Evolutionary conservation across 2,329 filamentous ascomycete species (phyloP), one percentile per base, ranked within the genome.

Genomic region (Fusarium stilboides): DNA sequence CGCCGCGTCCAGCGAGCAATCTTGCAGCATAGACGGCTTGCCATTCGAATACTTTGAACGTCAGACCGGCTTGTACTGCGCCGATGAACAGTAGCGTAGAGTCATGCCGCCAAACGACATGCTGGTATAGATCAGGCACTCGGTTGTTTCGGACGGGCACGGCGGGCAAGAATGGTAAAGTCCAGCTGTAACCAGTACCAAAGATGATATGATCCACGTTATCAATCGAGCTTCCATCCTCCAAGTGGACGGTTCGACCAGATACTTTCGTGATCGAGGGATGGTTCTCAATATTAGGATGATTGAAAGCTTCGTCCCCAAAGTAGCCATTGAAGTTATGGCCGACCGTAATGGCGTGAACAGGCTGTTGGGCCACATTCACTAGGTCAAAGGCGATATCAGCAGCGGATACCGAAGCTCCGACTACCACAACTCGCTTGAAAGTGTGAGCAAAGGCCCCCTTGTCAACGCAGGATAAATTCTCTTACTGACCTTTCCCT

Each of bases 41-140:
- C 87, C 87, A 91, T 77, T 91, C 89, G 60, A 90, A 91, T 28
- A 91, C 83, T 73, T 89, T 90, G 79, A 92, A 91, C 0, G 89
- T 91, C 33, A 92, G 76, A 0, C 86, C 86, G 0, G 85, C 84
- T 7, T 79, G 79, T 2, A 85, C 86, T 9, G 88, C 88, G 47
- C 87, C 88, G 12, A 89, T 80, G 71, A 89, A 90, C 4, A 85
- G 76, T 10, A 89, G 77, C 0, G 82, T 85, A 0, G 87, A 85
- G 68, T 90, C 87, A 20, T 81, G 70, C 39, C 78, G 80, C 75
- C 83, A 87, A 15, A 89, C 84, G 2, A 89, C 78, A 70, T 89
- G 87, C 70, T 87, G 85, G 69, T 88, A 89, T 2, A 89, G 77
- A 9, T 81, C 82, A 0, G 84, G 84, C 1, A 89, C 80, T 5